Base-by-base conservation (phyloP, 257 asterid species). In the Rubia yunnanensis region DNA sequence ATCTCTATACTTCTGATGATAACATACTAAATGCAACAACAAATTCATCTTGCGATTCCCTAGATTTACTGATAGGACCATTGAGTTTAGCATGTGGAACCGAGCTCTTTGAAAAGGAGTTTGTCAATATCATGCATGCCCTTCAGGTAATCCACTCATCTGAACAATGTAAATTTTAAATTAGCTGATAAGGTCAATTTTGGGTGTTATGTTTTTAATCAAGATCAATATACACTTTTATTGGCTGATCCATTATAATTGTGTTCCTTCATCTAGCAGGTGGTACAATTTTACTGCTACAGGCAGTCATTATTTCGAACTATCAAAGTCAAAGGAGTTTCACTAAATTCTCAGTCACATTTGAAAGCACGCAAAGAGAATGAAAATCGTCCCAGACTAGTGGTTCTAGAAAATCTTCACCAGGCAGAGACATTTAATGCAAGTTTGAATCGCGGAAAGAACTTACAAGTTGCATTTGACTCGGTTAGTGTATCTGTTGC, bases 41-140 rank as follows among this genome's bases (percentile, higher is more conserved):
- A 56, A 79, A 80, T 68, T 80, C 85, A 36, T 70, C 85, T 63
- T 38, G 30, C 69, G 58, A 74, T 76, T 57, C 71, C 46, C 63
- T 83, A 79, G 82, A 79, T 56, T 74, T 67, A 62, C 76, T 87
- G 66, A 77, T 70, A 67, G 79, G 71, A 64, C 82, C 96, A 36
- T 68, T 92, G 69, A 73, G 66, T 62, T 71, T 92, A 80, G 78
- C 72, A 49, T 56, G 54, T 53, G 85, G 82, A 1, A 85, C 78
- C 61, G 73, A 84, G 80, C 69, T 87, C 71, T 67, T 84, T 34
- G 72, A 64, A 57, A 67, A 18, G 74, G 80, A 76, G 68, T 92
- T 89, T 80, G 78, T 71, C 74, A 89, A 85, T 80, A 69, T 85
- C 63, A 67, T 84, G 77, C 97, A 92, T 76, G 95, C 84, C 63